Base-by-base conservation (phyloP, 2,329 filamentous ascomycete genomes). In the Colletotrichum echinochloae region DNA sequence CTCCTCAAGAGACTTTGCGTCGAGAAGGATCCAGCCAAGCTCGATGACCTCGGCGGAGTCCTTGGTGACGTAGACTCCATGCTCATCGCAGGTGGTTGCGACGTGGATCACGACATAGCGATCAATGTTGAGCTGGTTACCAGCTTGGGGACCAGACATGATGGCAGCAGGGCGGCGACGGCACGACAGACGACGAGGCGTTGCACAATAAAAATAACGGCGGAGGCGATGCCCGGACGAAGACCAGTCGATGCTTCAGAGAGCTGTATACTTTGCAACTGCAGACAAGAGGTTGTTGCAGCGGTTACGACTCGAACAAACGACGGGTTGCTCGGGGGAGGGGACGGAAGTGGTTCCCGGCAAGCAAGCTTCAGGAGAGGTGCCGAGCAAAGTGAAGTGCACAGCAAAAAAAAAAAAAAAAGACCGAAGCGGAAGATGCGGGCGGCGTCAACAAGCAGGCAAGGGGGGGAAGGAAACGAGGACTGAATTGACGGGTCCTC, bases 31-130 rank as follows among this genome's bases (percentile, higher is more conserved):
- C 96, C 96, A 99, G 74, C 95, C 96, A 80, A 99, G 89, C 88
- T 99, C 96, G 82, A 99, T 99, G 75, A 99, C 96, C 86, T 99
- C 96, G 73, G 96, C 96, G 70, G 96, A 98, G 84, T 99, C 96
- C 84, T 98, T 98, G 71, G 96, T 99, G 70, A 99, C 96, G 83
- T 99, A 99, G 75, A 99, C 96, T 73, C 96, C 96, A 84, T 99
- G 96, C 83, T 99, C 96, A 82, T 99, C 96, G 84, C 96, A 99
- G 76, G 96, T 99, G 44, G 96, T 99, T 74, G 96, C 96, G 79
- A 98, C 95, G 83, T 99, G 96, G 81, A 98, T 97, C 79, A 99
- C 94, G 75, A 98, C 92, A 84, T 97, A 99, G 82, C 95, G 93
- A 85, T 99, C 96, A 83, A 97, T 89, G 84, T 92, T 92, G 76